Percentiles rank a stretch among this genome's conserved stretches.
phyloP scores from a whole-genome alignment of 202 grass and related monocot species.

The Dendrocalamus latiflorus region DNA sequence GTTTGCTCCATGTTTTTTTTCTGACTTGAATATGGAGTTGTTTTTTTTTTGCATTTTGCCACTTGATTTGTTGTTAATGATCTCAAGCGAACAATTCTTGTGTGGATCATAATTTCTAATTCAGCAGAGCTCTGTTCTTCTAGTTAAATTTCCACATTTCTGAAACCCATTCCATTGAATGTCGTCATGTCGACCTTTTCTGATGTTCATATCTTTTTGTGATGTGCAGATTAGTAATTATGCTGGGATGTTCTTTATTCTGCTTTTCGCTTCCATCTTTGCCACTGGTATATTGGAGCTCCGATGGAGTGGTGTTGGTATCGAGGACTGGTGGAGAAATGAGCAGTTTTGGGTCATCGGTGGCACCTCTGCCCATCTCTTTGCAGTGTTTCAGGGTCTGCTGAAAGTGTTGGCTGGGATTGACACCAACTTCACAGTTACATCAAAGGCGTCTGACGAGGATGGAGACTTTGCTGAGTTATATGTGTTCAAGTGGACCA shows the following conservation, averaged over 20 bases:
- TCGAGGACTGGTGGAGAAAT: conserved; percentile 98
- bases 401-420: conserved; percentile 86
- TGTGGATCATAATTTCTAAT: neutral
- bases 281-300: conserved; percentile 87
- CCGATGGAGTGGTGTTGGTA: conserved; percentile 92
- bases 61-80: neutral
- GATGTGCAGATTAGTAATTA: conserved; percentile 85
- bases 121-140: neutral
- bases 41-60: neutral
- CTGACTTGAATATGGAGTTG: neutral
- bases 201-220: conserved; percentile 31
- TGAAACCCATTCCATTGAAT: neutral
- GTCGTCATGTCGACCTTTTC: neutral
- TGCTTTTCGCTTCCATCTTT: conserved; percentile 78
- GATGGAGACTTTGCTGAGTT: conserved; percentile 89
- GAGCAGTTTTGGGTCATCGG: conserved; percentile 99
- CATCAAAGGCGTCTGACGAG: conserved; percentile 79
- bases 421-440: conserved; percentile 96
- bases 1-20: neutral
- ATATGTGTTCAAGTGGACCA: conserved; percentile 97
- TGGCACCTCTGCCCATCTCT: conserved; percentile 94
- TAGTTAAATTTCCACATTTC: neutral
- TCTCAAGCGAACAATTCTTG: neutral
- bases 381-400: conserved; percentile 88
- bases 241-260: conserved; percentile 94